phyloP scores from a whole-genome alignment of 208 protist species.

The Leishmania braziliensis region DNA sequence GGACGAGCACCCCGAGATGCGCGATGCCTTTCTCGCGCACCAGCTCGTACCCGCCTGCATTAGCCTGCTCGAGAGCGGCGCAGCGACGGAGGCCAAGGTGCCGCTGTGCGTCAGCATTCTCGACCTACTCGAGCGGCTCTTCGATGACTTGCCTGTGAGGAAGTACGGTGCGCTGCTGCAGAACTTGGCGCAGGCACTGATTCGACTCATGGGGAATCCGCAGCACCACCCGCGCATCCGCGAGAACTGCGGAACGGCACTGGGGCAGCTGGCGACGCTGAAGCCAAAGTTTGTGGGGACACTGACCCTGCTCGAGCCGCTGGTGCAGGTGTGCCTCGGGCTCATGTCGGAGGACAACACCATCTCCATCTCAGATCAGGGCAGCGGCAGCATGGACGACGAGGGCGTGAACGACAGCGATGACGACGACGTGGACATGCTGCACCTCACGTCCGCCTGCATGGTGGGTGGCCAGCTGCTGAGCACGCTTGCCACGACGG shows the following conservation, averaged over 20 bases:
- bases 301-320: constrained; percentile 47
- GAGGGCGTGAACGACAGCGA: constrained; percentile 33
- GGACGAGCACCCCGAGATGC: constrained; percentile 35
- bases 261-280: constrained; percentile 51
- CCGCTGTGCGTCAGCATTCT: constrained; percentile 64
- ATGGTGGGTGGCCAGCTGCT: constrained; percentile 74
- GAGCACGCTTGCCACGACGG: constrained; percentile 49
- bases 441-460: constrained; percentile 65
- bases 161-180: constrained; percentile 41
- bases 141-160: constrained; percentile 55
- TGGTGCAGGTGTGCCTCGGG: constrained; percentile 58
- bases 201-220: constrained; percentile 42
- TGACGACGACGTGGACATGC: constrained; percentile 54
- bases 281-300: constrained; percentile 74
- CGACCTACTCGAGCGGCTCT: constrained; percentile 72
- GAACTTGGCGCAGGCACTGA: constrained; percentile 34
- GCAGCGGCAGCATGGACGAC: constrained; percentile 35
- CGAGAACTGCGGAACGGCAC: constrained; percentile 49
- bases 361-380: constrained; percentile 58
- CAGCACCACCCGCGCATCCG: constrained; percentile 47
- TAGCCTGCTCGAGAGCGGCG: constrained; percentile 36
- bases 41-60: constrained; percentile 46
- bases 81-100: constrained; percentile 27
- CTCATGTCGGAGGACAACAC: constrained; percentile 81
- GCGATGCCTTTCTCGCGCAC: constrained; percentile 39